phyloP scores from a whole-genome alignment of 805 yeast genomes.

The Saccharomycopsis oosterbeekiorum region DNA sequence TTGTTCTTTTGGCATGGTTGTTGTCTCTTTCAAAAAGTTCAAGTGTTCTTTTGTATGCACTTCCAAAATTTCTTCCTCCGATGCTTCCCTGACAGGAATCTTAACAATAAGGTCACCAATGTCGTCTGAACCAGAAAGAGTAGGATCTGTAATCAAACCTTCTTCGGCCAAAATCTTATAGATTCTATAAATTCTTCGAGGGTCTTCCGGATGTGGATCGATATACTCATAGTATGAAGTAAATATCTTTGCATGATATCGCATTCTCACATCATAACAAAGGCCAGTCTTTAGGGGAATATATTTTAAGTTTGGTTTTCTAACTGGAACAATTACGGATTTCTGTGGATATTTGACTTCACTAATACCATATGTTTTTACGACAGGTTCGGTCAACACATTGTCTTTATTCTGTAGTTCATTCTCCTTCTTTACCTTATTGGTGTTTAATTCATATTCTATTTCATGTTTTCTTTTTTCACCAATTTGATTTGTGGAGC shows the following conservation, averaged over 20 bases:
- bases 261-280: slow-evolving; percentile 93
- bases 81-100: slow-evolving; percentile 85
- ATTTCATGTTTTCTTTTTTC: not conserved
- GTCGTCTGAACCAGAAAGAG: slow-evolving; percentile 57
- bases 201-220: slow-evolving; percentile 99
- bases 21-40: slow-evolving; percentile 64
- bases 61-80: slow-evolving; percentile 70
- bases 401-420: not conserved
- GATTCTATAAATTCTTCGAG: slow-evolving; percentile 87
- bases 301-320: slow-evolving; percentile 28
- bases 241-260: slow-evolving; percentile 92
- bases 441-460: not conserved
- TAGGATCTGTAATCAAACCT: slow-evolving; percentile 75
- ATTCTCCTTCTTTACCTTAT: not conserved
- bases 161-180: slow-evolving; percentile 91
- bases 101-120: slow-evolving; percentile 83
- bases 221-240: slow-evolving; percentile 88
- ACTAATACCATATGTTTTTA: slow-evolving; percentile 18
- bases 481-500: not conserved
- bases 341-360: slow-evolving; percentile 17
- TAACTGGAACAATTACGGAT: slow-evolving; percentile 11
- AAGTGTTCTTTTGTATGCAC: slow-evolving; percentile 83
- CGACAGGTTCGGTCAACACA: slow-evolving; percentile 8
- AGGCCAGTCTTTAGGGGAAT: slow-evolving; percentile 81
- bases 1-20: slow-evolving; percentile 65